phyloP scores from a whole-genome alignment of 1,139 yeast species.

The Pneumocystis canis region DNA sequence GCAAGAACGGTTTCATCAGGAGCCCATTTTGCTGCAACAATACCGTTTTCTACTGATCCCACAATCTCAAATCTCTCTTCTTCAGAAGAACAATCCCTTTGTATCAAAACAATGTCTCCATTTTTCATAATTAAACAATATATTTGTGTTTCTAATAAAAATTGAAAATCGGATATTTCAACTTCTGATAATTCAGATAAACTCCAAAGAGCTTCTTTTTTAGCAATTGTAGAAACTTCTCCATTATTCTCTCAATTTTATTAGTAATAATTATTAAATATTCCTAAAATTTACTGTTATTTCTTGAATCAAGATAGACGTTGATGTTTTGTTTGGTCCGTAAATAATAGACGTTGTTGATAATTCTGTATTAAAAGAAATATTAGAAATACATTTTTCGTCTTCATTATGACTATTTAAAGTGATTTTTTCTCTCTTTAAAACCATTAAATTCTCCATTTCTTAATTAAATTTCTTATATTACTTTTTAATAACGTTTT shows the following conservation, averaged over 20 bases:
- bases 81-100: conserved; percentile 39
- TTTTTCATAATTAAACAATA: conserved; percentile 22
- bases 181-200: neutral
- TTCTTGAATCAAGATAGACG: neutral
- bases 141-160: conserved; percentile 18
- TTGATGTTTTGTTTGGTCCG: neutral
- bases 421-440: neutral
- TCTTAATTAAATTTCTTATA: neutral
- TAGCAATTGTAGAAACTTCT: neutral
- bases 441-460: neutral
- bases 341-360: neutral
- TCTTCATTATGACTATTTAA: neutral
- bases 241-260: neutral
- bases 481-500: too few species aligned
- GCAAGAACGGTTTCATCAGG: conserved; percentile 79
- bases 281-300: neutral
- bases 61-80: conserved; percentile 43
- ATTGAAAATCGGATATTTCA: conserved; percentile 5
- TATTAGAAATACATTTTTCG: neutral
- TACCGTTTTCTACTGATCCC: conserved; percentile 70
- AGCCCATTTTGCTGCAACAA: conserved; percentile 71
- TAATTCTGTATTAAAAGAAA: neutral
- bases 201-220: neutral
- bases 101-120: conserved; percentile 23
- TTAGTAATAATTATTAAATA: neutral